A percentile compares a stretch with the other conserved stretches of the same genome.
Conservation (phyloP, 2,329 filamentous ascomycete genomes). For the Colletotrichum agaves region DNA sequence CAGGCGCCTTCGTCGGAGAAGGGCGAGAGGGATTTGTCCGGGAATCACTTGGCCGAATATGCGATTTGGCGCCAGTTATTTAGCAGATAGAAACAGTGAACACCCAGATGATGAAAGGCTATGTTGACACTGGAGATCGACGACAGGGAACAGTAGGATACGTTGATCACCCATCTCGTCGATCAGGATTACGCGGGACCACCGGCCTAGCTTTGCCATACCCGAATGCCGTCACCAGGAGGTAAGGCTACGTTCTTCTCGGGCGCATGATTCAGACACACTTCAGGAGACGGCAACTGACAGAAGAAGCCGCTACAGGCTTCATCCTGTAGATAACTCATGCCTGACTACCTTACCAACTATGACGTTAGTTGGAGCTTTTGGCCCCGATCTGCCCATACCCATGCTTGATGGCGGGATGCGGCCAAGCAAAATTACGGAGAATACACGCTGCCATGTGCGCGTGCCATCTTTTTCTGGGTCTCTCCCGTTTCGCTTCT, state of each 20-base stretch:
- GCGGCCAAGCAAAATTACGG: constrained; percentile 1
- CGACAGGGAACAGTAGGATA: constrained; percentile 18
- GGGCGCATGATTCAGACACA: background rate
- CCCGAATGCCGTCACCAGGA: background rate
- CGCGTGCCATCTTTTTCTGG: constrained; percentile 24
- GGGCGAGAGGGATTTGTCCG: too few species aligned
- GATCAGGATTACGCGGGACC: constrained; percentile 8
- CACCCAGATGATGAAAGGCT: constrained; percentile 5
- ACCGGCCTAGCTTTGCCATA: background rate
- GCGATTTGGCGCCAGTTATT: too few species aligned
- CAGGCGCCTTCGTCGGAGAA: background rate
- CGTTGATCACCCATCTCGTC: background rate
- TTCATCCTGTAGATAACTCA: constrained; percentile 18
- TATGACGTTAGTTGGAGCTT: background rate
- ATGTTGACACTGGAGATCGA: constrained; percentile 21
- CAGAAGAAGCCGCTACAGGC: constrained; percentile 11
- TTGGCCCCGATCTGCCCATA: constrained; percentile 9
- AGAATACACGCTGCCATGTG: constrained; percentile 28
- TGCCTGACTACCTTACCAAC: constrained; percentile 2
- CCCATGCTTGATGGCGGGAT: constrained; percentile 2
- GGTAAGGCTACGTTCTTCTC: background rate
- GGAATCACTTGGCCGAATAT: too few species aligned
- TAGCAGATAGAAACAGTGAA: background rate
- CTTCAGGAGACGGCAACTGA: background rate
- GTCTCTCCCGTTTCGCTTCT: constrained; percentile 17